Percentiles rank a stretch among this genome's conserved stretches.
Conservation (phyloP, 2,329 filamentous ascomycete genomes). For the Aspergillus proliferans region DNA sequence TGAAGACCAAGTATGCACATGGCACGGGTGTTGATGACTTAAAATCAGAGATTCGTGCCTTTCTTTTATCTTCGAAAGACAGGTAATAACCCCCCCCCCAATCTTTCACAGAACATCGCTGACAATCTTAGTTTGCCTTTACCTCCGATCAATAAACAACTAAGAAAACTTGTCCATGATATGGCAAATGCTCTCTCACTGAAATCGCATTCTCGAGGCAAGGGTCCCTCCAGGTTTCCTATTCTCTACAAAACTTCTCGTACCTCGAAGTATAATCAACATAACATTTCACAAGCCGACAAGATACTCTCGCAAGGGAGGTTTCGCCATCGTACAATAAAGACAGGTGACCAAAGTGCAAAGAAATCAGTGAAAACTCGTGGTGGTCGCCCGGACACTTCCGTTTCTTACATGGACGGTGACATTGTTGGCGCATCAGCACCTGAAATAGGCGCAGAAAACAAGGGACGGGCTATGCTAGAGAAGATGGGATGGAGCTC, state of each 20-base stretch:
- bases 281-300: conserved; percentile 45
- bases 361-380: conserved; percentile 18
- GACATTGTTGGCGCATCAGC: conserved; percentile 82
- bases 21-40: conserved; percentile 68
- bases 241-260: conserved; percentile 67
- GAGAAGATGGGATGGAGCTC: conserved; percentile 97
- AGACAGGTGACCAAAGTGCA: conserved; percentile 17
- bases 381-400: conserved; percentile 36
- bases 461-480: conserved; percentile 78
- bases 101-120: conserved; percentile 1
- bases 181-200: conserved; percentile 68
- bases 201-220: conserved; percentile 77
- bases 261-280: conserved; percentile 57
- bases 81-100: conserved; percentile 47
- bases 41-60: conserved; percentile 64
- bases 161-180: conserved; percentile 73
- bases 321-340: conserved; percentile 21
- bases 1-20: conserved; percentile 64
- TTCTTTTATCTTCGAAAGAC: conserved; percentile 58
- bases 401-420: conserved; percentile 66
- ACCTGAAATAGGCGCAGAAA: conserved; percentile 74
- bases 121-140: conserved; percentile 55
- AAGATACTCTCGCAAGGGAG: conserved; percentile 29
- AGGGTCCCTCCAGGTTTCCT: conserved; percentile 66
- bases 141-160: conserved; percentile 74